Conservation (phyloP, 139 green algal genomes). For the Asterochloris sp. region DNA sequence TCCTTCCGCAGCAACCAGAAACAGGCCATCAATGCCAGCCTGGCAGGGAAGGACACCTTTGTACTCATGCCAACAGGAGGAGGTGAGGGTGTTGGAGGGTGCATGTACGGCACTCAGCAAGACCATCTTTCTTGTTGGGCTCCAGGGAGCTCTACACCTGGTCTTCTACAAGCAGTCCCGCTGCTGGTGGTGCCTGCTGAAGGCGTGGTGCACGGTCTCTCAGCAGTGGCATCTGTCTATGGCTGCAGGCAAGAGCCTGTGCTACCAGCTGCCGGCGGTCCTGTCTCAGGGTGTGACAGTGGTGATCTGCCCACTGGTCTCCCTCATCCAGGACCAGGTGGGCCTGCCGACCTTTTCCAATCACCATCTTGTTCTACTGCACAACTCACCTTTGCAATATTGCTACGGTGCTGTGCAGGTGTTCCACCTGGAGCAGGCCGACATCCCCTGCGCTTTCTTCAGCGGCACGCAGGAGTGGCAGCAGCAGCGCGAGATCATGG, state of each 20-base stretch:
- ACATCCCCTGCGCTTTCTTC: constrained; percentile 34
- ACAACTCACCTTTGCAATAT: background rate
- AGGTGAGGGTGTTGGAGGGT: constrained; percentile 8
- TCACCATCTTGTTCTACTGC: background rate
- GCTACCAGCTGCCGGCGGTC: constrained; percentile 79
- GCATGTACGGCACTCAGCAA: background rate
- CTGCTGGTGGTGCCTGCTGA: too few relatives aligned
- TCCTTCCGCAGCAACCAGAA: constrained; percentile 71
- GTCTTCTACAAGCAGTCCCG: too few relatives aligned
- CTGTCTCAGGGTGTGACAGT: constrained; percentile 60
- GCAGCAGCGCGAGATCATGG: constrained; percentile 37
- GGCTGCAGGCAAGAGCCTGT: constrained; percentile 64
- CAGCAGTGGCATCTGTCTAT: too few relatives aligned
- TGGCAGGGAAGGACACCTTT: constrained; percentile 71
- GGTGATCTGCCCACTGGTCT: constrained; percentile 74
- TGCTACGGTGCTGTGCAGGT: constrained; percentile 33
- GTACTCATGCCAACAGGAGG: constrained; percentile 85
- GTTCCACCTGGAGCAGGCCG: constrained; percentile 54
- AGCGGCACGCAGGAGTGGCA: constrained; percentile 37
- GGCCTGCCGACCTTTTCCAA: background rate
- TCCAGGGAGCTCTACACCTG: background rate
- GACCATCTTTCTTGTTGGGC: background rate
- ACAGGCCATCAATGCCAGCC: constrained; percentile 73
- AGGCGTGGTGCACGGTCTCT: too few relatives aligned
- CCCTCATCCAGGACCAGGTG: constrained; percentile 85